Percentiles rank a stretch among this genome's conserved stretches.
Conservation (phyloP, 176 grass and related monocot species). For the Hordeum vulgare region MorexV3_pseudomolecules_assembly NC_058522.1:440705281-440705780, state of each 20-base stretch:
- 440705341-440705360: background rate
- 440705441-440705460: slow-evolving; percentile 49
- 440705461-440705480: slow-evolving; percentile 68
- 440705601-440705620: slow-evolving; percentile 76
- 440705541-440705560: slow-evolving; percentile 12
- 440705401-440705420: slow-evolving; percentile 53
- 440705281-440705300: background rate
- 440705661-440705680: too few species aligned
- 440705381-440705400: slow-evolving; percentile 35
- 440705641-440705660: background rate
- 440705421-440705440: slow-evolving; percentile 52
- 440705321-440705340: background rate
- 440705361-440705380: background rate
- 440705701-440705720: too few species aligned
- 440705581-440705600: slow-evolving; percentile 54
- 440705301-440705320: background rate
- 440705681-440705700: too few species aligned
- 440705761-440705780: slow-evolving; percentile 66
- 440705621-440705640: slow-evolving; percentile 3
- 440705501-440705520: background rate
- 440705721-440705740: slow-evolving; percentile 57
- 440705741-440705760: slow-evolving; percentile 56
- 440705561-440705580: slow-evolving; percentile 33
- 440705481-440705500: slow-evolving; percentile 21
- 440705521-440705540: background rate